A percentile compares a stretch with the other conserved stretches of the same genome.
These are phyloP conservation scores for Pichia sp. DNA, from an alignment of 1,139 yeast genomes.

Conservation along the genomic window DNA sequence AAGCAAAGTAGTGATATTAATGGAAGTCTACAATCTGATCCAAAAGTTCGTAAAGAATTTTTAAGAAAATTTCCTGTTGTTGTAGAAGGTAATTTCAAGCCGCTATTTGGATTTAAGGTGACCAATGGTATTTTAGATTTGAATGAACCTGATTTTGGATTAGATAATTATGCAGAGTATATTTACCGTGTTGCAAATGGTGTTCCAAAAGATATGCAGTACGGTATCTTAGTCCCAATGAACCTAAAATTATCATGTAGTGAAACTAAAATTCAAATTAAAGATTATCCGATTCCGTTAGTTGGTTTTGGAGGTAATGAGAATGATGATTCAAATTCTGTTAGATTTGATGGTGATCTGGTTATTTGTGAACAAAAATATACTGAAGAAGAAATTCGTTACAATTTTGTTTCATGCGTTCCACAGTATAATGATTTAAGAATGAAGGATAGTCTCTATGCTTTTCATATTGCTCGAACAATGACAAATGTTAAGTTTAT, in stretches of 20 bases:
- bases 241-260: constrained; percentile 41
- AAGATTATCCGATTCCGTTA: constrained; percentile 58
- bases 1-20: constrained; percentile 29
- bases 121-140: constrained; percentile 51
- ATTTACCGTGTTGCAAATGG: constrained; percentile 74
- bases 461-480: constrained; percentile 41
- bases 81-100: constrained; percentile 55
- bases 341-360: constrained; percentile 38
- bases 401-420: constrained; percentile 36
- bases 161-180: constrained; percentile 52
- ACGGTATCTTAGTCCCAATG: constrained; percentile 67
- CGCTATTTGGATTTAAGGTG: constrained; percentile 56
- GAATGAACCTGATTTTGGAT: constrained; percentile 52
- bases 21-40: constrained; percentile 29
- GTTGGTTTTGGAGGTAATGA: constrained; percentile 26
- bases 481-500: constrained; percentile 45
- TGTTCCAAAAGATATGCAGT: constrained; percentile 62
- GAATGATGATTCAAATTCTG: constrained; percentile 17
- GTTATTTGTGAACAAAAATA: constrained; percentile 43
- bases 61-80: constrained; percentile 49
- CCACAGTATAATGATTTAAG: constrained; percentile 23
- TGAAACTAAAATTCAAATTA: constrained; percentile 23
- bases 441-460: constrained; percentile 32
- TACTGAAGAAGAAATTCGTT: constrained; percentile 37
- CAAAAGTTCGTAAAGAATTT: constrained; percentile 36